Evolutionary conservation across 176 grass and related monocot species (phyloP).

Genomic region (Chrysopogon serrulatus): DNA sequence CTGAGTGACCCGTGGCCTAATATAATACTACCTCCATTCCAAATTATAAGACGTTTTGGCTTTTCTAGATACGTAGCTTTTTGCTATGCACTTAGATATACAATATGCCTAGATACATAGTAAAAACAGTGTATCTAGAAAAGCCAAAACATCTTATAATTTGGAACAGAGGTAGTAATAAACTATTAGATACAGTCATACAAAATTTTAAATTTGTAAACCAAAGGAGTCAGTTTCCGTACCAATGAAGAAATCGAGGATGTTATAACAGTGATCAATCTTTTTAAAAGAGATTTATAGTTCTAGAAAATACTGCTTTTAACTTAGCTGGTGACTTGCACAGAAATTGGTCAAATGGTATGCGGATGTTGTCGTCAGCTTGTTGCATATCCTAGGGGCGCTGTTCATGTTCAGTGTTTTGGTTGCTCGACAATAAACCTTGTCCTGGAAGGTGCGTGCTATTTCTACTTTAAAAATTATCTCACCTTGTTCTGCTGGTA

Average conservation of each 20-base stretch:
- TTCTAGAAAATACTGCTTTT: background rate
- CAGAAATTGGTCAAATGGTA: conserved; percentile 90
- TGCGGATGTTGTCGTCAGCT: conserved; percentile 69
- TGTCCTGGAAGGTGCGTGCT: conserved; percentile 68
- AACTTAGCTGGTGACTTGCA: conserved; percentile 19
- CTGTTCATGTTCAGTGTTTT: conserved; percentile 68
- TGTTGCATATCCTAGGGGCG: conserved; percentile 61
- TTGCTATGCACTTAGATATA: background rate
- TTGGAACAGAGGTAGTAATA: background rate
- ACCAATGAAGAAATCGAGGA: conserved; percentile 1
- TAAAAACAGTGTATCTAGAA: background rate
- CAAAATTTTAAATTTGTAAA: background rate
- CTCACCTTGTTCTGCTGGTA: background rate
- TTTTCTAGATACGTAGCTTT: background rate
- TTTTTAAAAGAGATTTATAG: background rate
- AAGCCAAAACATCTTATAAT: background rate
- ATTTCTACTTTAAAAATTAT: background rate
- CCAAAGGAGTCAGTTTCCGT: conserved; percentile 4
- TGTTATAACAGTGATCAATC: conserved; percentile 1
- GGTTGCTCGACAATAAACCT: conserved; percentile 75
- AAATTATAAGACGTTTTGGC: background rate
- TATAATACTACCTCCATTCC: background rate
- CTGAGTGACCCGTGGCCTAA: background rate
- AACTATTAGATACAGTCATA: background rate
- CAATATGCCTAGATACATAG: background rate